These are phyloP conservation scores for Penicillium sumatraense DNA, from an alignment of 2,329 filamentous ascomycete species.

Conservation along the genomic window DNA sequence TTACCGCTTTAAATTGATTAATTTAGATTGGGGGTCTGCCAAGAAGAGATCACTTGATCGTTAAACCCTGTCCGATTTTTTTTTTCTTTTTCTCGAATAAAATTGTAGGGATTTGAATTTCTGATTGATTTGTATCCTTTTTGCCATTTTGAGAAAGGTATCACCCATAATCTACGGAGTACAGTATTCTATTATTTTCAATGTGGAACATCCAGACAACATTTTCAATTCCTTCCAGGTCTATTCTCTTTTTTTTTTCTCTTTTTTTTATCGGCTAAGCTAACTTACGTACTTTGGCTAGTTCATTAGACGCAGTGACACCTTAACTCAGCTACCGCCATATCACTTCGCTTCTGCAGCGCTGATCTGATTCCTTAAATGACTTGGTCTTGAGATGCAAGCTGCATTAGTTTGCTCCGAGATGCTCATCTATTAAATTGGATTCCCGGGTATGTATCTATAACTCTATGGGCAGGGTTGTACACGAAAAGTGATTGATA, in stretches of 20 bases:
- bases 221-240: no score
- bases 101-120: no score
- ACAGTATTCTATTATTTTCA: no score
- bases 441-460: not conserved
- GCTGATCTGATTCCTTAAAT: conserved; percentile 10
- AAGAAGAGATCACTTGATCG: not conserved
- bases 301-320: conserved; percentile 10
- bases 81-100: not conserved
- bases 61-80: no score
- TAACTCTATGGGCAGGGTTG: not conserved
- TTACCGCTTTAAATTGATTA: not conserved
- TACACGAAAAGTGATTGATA: not conserved
- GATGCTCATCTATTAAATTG: not conserved
- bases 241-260: not conserved
- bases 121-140: no score
- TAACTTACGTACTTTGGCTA: no score
- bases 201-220: no score
- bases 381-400: not conserved
- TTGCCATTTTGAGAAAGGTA: no score
- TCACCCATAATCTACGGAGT: no score
- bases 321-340: conserved; percentile 3
- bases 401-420: not conserved
- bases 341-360: conserved; percentile 11
- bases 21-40: not conserved
- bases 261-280: no score